Evolutionary conservation across 768 basidiomycete genomes (phyloP).

Genomic region (Mycena kentingensis): DNA sequence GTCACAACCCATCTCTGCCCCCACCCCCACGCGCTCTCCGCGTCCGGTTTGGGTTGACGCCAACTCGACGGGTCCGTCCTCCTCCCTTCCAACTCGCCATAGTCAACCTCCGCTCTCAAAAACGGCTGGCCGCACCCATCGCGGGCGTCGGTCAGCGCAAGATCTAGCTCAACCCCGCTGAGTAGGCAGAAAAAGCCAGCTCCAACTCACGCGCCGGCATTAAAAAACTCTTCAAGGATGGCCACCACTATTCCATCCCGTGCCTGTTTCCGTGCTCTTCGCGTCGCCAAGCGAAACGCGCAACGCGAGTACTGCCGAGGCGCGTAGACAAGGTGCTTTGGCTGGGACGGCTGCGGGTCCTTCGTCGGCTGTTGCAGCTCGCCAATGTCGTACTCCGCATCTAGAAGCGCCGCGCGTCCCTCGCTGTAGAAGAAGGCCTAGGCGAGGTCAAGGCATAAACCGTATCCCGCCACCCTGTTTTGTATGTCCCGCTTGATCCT

Average conservation of each 20-base stretch:
- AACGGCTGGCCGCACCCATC: slow-evolving; percentile 96
- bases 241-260: slow-evolving; percentile 96
- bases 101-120: slow-evolving; percentile 98
- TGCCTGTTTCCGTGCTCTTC: slow-evolving; percentile 87
- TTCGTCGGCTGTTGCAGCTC: slow-evolving; percentile 87
- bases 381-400: slow-evolving; percentile 86
- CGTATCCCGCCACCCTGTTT: slow-evolving; percentile 16
- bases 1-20: no score
- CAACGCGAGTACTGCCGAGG: slow-evolving; percentile 98
- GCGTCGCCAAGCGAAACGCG: slow-evolving; percentile 97
- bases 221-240: slow-evolving; percentile 98
- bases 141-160: slow-evolving; percentile 95
- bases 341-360: slow-evolving; percentile 98
- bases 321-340: slow-evolving; percentile 96
- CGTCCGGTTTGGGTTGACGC: no score
- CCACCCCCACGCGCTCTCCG: no score
- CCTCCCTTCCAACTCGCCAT: slow-evolving; percentile 29
- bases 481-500: no score
- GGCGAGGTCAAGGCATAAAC: slow-evolving; percentile 70
- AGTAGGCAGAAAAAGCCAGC: slow-evolving; percentile 96
- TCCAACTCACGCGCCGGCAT: slow-evolving; percentile 99
- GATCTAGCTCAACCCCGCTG: slow-evolving; percentile 98
- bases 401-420: slow-evolving; percentile 83
- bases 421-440: slow-evolving; percentile 85
- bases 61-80: no score